Evolutionary conservation across 2,329 filamentous ascomycete species (phyloP).

Genomic region (Aaosphaeria arxii): DNA sequence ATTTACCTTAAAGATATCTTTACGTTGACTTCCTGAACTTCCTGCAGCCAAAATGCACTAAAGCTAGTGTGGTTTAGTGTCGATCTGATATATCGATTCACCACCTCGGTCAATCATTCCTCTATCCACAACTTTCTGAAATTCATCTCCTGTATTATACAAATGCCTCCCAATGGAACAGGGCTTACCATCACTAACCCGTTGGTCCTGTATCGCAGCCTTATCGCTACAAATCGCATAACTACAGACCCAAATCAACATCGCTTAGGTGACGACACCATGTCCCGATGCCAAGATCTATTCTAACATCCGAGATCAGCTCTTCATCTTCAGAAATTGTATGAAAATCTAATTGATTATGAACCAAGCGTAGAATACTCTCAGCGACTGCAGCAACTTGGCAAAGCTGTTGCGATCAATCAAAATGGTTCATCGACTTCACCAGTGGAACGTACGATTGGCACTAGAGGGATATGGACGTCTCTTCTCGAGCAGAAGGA

Average conservation of each 20-base stretch:
- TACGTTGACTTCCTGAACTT: too few species aligned
- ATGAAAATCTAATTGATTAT: conserved; percentile 74
- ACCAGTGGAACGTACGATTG: conserved; percentile 8
- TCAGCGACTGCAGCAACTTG: conserved; percentile 61
- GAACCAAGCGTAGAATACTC: conserved; percentile 69
- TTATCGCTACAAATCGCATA: conserved; percentile 65
- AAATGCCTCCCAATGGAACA: conserved; percentile 34
- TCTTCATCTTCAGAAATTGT: conserved; percentile 73
- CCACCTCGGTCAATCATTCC: conserved; percentile 13
- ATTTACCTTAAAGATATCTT: too few species aligned
- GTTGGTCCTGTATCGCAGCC: conserved; percentile 70
- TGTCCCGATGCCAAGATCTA: conserved; percentile 14
- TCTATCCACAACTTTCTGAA: not conserved
- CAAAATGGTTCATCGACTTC: conserved; percentile 11
- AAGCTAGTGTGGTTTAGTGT: conserved; percentile 11
- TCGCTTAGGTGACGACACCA: conserved; percentile 50
- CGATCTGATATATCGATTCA: conserved; percentile 9
- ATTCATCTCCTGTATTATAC: conserved; percentile 3
- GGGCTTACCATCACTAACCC: conserved; percentile 61
- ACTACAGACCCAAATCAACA: conserved; percentile 70
- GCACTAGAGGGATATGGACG: conserved; percentile 51
- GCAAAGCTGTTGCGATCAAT: conserved; percentile 37
- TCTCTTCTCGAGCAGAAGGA: conserved; percentile 54
- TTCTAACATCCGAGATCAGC: conserved; percentile 40
- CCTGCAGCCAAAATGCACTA: too few species aligned